These are phyloP conservation scores for Stipa capillata DNA, from an alignment of 176 grass and related monocot genomes.

Conservation along the genomic window DNA sequence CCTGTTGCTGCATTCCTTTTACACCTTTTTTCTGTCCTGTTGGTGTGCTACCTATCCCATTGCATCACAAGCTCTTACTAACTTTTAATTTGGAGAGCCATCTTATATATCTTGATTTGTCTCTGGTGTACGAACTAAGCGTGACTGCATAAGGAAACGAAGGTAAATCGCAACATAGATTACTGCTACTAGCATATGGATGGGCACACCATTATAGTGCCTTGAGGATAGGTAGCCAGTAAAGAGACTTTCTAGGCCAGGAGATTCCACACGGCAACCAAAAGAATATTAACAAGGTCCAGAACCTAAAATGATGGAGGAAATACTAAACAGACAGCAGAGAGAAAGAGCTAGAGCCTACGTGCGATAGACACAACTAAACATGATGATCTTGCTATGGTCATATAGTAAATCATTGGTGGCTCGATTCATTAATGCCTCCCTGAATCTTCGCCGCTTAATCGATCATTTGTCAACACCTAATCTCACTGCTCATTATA, in stretches of 20 bases:
- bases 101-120: background rate
- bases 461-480: slow-evolving; percentile 34
- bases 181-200: background rate
- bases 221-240: background rate
- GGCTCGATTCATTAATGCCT: slow-evolving; percentile 19
- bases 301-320: no score
- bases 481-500: slow-evolving; percentile 27
- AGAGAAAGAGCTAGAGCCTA: background rate
- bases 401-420: slow-evolving; percentile 22
- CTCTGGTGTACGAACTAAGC: background rate
- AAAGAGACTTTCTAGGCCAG: background rate
- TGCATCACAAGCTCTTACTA: background rate
- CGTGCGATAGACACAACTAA: no score
- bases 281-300: no score
- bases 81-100: background rate
- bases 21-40: background rate
- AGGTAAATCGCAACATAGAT: background rate
- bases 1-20: background rate
- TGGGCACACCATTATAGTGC: background rate
- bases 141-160: background rate
- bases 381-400: background rate
- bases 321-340: no score
- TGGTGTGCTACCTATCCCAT: no score
- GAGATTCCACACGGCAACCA: background rate
- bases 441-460: slow-evolving; percentile 53